Evolutionary conservation across 495 filamentous ascomycete genomes (phyloP), one percentile per base, ranked within the genome.

Genomic region (Barbatosphaeria neglecta): DNA sequence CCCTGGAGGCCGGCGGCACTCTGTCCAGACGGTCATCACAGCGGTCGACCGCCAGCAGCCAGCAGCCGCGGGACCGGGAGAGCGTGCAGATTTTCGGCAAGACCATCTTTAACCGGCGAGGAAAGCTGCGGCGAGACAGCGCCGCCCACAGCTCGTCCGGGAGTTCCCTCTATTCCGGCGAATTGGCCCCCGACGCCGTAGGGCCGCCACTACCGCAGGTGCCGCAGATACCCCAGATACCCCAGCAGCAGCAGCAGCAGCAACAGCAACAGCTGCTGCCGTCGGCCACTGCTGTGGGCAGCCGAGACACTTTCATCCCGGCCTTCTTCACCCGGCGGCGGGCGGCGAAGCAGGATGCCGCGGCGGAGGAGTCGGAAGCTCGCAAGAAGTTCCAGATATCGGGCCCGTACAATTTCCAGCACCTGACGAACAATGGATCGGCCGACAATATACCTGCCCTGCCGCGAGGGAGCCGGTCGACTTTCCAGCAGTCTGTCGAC

Each of bases 321-420:
- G 55, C 62, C 4, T 44, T 73, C 37, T 70, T 74, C 31, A 51
- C 60, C 31, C 63, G 68, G 42, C 62, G 68, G 40, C 62, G 66
- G 44, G 46, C 58, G 22, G 39, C 56, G 37, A 70, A 48, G 20
- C 59, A 54, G 58, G 62, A 54, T 37, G 55, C 46, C 39, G 17
- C 24, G 6, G 48, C 56, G 13, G 53, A 52, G 37, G 59, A 61
- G 42, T 41, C 50, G 16, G 43, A 45, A 20, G 41, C 58, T 22
- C 56, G 54, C 37, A 66, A 54, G 56, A 68, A 62, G 54, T 44
- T 66, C 47, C 53, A 70, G 39, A 94, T 95, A 43, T 95, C 88
- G 0, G 78, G 76, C 19, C 88, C 88, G 5, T 94, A 84, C 62
- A 84, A 90, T 62, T 95, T 95, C 55, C 86, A 90, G 52, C 88